Percentiles rank a stretch among this genome's conserved stretches.
Conservation (phyloP, 1,139 yeast species). For the Geotrichum cucujoidarum region DNA sequence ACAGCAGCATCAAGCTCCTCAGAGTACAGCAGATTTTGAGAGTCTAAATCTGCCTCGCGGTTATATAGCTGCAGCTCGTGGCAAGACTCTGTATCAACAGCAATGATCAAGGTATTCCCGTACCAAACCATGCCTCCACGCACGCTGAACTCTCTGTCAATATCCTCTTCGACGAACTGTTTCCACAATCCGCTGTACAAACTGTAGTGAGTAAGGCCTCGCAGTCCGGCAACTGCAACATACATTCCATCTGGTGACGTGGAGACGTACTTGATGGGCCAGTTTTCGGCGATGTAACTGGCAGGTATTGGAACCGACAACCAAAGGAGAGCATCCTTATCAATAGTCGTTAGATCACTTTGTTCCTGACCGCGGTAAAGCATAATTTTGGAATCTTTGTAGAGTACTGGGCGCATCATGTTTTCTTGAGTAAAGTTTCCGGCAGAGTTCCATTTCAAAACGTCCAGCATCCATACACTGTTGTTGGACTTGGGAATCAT, state of each 20-base stretch:
- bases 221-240: conserved; percentile 41
- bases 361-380: conserved; percentile 40
- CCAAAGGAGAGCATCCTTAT: conserved; percentile 40
- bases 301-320: conserved; percentile 39
- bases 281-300: conserved; percentile 38
- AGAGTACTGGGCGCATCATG: conserved; percentile 36
- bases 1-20: conserved; percentile 31
- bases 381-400: conserved; percentile 36
- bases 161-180: conserved; percentile 35
- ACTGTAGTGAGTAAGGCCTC: conserved; percentile 41
- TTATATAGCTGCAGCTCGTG: conserved; percentile 37
- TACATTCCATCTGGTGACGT: conserved; percentile 41
- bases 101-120: conserved; percentile 37
- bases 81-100: conserved; percentile 33
- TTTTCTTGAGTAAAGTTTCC: conserved; percentile 32
- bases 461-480: conserved; percentile 30
- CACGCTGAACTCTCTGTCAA: conserved; percentile 39
- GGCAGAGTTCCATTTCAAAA: conserved; percentile 34
- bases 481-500: conserved; percentile 25
- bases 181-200: conserved; percentile 41
- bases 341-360: conserved; percentile 37
- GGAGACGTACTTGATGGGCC: conserved; percentile 40
- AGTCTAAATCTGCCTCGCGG: conserved; percentile 36
- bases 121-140: conserved; percentile 44
- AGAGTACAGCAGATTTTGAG: conserved; percentile 27